A percentile compares a stretch with the other conserved stretches of the same genome.
Evolutionary conservation across 345 rosid species (phyloP).

Genomic region (Populus davidiana): DNA sequence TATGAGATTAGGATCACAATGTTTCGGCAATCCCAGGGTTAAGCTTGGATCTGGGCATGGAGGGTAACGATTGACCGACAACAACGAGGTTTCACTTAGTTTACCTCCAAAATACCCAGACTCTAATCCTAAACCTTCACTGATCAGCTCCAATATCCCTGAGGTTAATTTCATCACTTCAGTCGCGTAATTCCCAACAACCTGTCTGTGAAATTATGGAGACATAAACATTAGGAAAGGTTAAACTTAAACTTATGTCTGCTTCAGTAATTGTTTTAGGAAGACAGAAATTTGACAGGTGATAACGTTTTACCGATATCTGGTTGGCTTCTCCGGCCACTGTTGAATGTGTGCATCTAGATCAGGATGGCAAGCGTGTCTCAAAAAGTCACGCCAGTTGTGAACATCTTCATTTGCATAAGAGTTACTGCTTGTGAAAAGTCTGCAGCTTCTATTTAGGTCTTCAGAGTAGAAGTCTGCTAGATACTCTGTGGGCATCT

Average conservation of each 20-base stretch:
- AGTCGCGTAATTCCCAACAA: slow-evolving; percentile 10
- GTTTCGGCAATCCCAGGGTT: slow-evolving; percentile 37
- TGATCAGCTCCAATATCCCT: slow-evolving; percentile 14
- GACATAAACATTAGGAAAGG: neutral
- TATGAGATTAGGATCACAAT: slow-evolving; percentile 11
- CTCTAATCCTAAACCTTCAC: slow-evolving; percentile 20
- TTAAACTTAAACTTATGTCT: neutral
- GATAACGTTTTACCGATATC: neutral
- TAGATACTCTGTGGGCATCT: slow-evolving; percentile 18
- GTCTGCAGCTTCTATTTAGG: too few species aligned
- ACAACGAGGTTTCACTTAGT: neutral
- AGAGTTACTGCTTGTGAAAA: too few species aligned
- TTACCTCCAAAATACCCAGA: neutral
- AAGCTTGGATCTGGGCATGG: slow-evolving; percentile 41
- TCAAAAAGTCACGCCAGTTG: neutral
- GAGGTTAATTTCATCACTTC: slow-evolving; percentile 23
- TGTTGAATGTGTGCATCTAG: neutral
- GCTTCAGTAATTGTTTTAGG: neutral
- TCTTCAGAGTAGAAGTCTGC: too few species aligned
- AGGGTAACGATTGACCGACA: slow-evolving; percentile 30
- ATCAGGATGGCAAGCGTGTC: neutral
- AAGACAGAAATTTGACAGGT: neutral
- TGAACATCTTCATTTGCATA: neutral
- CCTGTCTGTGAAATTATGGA: slow-evolving; percentile 11
- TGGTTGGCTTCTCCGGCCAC: neutral